Evolutionary conservation across 495 filamentous ascomycete genomes (phyloP).

Genomic region (Penicillium paradoxum): DNA sequence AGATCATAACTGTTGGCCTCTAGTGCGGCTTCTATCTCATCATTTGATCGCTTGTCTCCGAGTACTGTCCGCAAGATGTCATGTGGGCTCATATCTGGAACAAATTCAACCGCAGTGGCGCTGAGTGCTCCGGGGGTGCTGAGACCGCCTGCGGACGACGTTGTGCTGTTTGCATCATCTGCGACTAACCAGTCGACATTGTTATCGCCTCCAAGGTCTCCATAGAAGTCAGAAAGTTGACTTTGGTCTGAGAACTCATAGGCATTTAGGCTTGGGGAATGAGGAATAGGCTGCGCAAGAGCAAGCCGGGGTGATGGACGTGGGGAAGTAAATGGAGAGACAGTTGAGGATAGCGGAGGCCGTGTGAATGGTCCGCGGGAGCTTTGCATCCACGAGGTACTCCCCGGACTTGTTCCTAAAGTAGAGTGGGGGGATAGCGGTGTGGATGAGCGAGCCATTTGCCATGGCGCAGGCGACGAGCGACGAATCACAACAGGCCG

Average conservation of each 20-base stretch:
- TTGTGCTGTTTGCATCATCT: slow-evolving; percentile 75
- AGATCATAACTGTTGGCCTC: slow-evolving; percentile 90
- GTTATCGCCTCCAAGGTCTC: slow-evolving; percentile 80
- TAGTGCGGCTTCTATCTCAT: slow-evolving; percentile 86
- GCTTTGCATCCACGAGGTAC: slow-evolving; percentile 71
- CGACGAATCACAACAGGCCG: slow-evolving; percentile 86
- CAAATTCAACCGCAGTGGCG: slow-evolving; percentile 73
- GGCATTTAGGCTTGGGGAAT: slow-evolving; percentile 88
- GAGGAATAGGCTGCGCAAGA: slow-evolving; percentile 90
- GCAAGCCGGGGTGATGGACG: slow-evolving; percentile 89
- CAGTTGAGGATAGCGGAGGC: slow-evolving; percentile 45
- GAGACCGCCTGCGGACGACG: slow-evolving; percentile 63
- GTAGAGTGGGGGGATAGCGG: slow-evolving; percentile 70
- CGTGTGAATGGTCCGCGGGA: slow-evolving; percentile 66
- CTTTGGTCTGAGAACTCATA: slow-evolving; percentile 83
- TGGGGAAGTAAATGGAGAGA: slow-evolving; percentile 89
- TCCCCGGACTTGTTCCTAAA: slow-evolving; percentile 69
- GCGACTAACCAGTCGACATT: slow-evolving; percentile 95
- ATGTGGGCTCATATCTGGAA: slow-evolving; percentile 93
- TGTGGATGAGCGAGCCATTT: slow-evolving; percentile 69
- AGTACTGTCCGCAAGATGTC: slow-evolving; percentile 96
- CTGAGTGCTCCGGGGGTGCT: slow-evolving; percentile 62
- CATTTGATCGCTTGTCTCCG: slow-evolving; percentile 80
- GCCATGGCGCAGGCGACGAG: slow-evolving; percentile 92
- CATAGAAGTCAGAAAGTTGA: slow-evolving; percentile 77